These are phyloP conservation scores for Inga leiocalycina DNA, from an alignment of 306 rosid species.

Conservation along the genomic window DNA sequence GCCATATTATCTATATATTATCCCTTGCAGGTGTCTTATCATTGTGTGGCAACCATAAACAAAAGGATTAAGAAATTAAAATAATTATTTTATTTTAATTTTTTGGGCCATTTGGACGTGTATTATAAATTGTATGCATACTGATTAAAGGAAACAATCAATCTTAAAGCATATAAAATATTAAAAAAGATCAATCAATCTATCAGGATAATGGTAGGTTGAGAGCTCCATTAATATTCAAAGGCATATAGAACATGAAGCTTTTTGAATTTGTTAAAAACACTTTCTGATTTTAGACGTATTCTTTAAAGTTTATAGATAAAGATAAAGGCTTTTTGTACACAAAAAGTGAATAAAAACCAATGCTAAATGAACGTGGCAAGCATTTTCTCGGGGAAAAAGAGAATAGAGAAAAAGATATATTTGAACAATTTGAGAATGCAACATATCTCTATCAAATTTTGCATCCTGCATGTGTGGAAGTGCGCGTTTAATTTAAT, in stretches of 20 bases:
- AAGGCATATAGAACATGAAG: background rate
- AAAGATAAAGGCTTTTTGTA: background rate
- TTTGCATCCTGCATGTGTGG: background rate
- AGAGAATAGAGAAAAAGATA: slow-evolving; percentile 1
- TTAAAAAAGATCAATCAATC: background rate
- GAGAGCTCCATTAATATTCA: background rate
- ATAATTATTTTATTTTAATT: background rate
- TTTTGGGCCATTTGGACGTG: background rate
- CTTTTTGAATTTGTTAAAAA: slow-evolving; percentile 12
- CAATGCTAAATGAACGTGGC: slow-evolving; percentile 1
- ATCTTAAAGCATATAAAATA: background rate
- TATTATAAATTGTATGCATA: background rate
- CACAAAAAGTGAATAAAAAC: background rate
- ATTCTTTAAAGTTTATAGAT: background rate
- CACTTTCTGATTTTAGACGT: background rate
- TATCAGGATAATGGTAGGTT: background rate
- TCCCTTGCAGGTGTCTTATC: background rate
- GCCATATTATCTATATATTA: background rate
- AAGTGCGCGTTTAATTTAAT: background rate
- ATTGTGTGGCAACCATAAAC: background rate
- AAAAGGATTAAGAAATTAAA: background rate
- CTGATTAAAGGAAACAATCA: slow-evolving; percentile 4
- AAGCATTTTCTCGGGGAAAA: background rate
- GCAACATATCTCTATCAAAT: background rate
- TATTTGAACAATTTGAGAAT: background rate